These are phyloP conservation scores for Deuterostichococcus epilithicus DNA, from an alignment of 139 green algal genomes.

Conservation along the genomic window DNA sequence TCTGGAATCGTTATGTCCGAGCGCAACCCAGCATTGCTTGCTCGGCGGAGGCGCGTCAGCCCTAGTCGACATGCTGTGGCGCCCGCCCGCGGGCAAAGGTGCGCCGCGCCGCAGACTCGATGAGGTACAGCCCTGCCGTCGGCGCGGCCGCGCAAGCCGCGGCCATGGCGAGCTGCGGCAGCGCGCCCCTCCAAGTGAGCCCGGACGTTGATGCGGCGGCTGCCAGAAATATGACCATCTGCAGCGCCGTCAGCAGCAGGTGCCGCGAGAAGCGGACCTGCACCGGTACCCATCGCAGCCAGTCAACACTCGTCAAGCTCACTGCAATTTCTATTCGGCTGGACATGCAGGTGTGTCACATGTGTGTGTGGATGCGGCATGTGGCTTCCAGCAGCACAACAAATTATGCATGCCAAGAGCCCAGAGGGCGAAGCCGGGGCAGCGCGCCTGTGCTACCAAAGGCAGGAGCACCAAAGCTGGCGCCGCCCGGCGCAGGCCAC, in stretches of 20 bases:
- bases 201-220: too few relatives aligned
- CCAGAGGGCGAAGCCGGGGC: background rate
- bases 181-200: background rate
- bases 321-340: too few relatives aligned
- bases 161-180: background rate
- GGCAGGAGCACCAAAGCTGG: background rate
- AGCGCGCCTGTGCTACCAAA: background rate
- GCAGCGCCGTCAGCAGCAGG: background rate
- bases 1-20: too few relatives aligned
- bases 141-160: too few relatives aligned
- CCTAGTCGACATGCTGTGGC: background rate
- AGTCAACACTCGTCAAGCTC: background rate
- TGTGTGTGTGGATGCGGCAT: background rate
- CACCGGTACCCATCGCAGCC: too few relatives aligned
- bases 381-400: background rate
- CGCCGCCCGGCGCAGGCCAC: too few relatives aligned
- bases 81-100: background rate
- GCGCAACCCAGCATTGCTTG: too few relatives aligned
- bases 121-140: background rate
- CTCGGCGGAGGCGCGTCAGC: too few relatives aligned
- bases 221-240: background rate
- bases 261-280: background rate
- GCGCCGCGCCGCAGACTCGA: background rate
- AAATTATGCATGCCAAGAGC: background rate
- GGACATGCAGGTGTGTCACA: background rate